Evolutionary conservation across 768 basidiomycete genomes (phyloP), one percentile per base, ranked within the genome.

Genomic region (Sporobolomyces pararoseus): DNA sequence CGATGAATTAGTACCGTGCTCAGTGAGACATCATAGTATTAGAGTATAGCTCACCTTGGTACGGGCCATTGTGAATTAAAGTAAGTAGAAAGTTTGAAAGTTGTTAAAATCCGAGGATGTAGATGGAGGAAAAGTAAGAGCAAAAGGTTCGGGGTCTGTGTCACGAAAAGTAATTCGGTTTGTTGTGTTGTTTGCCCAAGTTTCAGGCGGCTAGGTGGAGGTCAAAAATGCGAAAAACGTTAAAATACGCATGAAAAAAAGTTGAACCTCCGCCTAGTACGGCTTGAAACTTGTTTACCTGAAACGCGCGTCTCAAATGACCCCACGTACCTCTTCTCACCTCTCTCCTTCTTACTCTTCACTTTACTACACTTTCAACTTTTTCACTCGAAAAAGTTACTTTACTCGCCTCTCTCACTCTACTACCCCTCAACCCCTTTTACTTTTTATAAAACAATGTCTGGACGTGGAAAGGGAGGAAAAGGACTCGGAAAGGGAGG

Each of bases 401-500:
- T 49, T 46, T 21, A 17, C 44, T 34, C 61, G 4, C 61, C 59
- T 61, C 44, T 47, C 59, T 47, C 42, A 10, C 7, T 14, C 58
- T 23, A 44, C 21, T 44, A 51, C 61, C 31, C 31, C 34, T n/a
- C 54, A 50, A 51, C 27, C 32, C 66, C 23, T 21, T 32, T 47
- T n/a, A 39, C 25, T 44, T 31, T 47, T n/a, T 34, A 17, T 42
- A 42, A 42, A 52, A 69, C 3, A 34, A 79, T 81, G 80, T 81
- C 81, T 65, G 81, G 81, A 70, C 80, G 81, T 75, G 81, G 81
- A 77, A 82, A 82, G 77, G 81, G 77, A 67, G 68, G 74, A 39
- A 75, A 81, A 75, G 81, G 81, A 78, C 79, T 82, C 71, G 81
- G 81, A 46, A 82, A 83, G 78, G 81, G 81, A 62, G 81, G 78